Percentiles rank a stretch among this genome's conserved stretches.
These are phyloP conservation scores for Termitomyces sp. DNA, from an alignment of 768 basidiomycete genomes.

Conservation along the genomic window DNA sequence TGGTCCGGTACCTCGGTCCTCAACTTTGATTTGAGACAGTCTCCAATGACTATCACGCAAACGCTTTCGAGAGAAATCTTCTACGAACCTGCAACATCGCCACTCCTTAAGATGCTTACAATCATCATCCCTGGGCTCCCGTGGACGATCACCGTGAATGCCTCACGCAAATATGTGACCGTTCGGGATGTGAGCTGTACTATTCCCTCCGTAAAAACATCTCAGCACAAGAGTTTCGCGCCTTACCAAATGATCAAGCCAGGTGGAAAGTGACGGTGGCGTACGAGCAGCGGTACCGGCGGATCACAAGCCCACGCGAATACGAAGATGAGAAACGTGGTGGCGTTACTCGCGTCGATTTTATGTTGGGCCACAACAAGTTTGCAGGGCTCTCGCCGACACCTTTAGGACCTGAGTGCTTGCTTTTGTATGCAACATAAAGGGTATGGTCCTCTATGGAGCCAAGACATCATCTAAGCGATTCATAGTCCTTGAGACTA, in stretches of 20 bases:
- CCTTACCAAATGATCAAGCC: slow-evolving; percentile 26
- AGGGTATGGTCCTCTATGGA: not conserved
- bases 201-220: slow-evolving; percentile 35
- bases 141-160: slow-evolving; percentile 29
- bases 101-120: slow-evolving; percentile 22
- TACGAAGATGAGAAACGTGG: slow-evolving; percentile 41
- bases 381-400: slow-evolving; percentile 41
- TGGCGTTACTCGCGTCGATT: slow-evolving; percentile 56
- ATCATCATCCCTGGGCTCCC: slow-evolving; percentile 25
- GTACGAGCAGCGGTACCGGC: slow-evolving; percentile 41
- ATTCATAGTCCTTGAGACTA: not conserved
- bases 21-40: slow-evolving; percentile 24
- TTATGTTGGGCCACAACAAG: slow-evolving; percentile 37
- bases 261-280: slow-evolving; percentile 34
- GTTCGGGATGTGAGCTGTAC: slow-evolving; percentile 33
- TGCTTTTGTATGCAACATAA: slow-evolving; percentile 17
- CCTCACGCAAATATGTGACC: slow-evolving; percentile 22
- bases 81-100: slow-evolving; percentile 27
- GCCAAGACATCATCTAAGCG: not conserved
- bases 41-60: slow-evolving; percentile 19
- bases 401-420: slow-evolving; percentile 23
- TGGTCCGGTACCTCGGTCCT: slow-evolving; percentile 13
- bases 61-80: slow-evolving; percentile 19
- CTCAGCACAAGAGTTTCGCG: slow-evolving; percentile 34
- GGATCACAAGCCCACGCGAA: slow-evolving; percentile 24